phyloP scores from a whole-genome alignment of 192 early-diverging fungal genomes.

The Coemansia sp. region DNA sequence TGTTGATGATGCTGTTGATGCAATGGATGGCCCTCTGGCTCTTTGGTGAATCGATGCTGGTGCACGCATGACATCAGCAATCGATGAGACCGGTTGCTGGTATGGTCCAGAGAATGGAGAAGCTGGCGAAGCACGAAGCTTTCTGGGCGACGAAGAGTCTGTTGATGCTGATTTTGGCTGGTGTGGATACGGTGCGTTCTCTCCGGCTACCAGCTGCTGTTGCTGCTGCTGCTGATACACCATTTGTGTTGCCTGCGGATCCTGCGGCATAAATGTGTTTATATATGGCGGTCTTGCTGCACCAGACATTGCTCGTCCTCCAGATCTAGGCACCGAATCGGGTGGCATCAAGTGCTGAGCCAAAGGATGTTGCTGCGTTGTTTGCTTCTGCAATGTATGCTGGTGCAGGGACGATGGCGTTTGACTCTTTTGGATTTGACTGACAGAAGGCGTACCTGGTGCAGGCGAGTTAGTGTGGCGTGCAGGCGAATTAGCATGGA shows the following conservation, averaged over 20 bases:
- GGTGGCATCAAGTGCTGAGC: neutral
- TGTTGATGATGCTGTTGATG: constrained; percentile 12
- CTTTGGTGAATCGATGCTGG: constrained; percentile 22
- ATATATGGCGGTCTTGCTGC: neutral
- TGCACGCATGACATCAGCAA: constrained; percentile 6
- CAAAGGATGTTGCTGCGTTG: neutral
- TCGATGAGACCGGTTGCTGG: constrained; percentile 11
- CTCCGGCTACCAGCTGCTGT: neutral
- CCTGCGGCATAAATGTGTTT: neutral
- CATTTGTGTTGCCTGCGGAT: neutral
- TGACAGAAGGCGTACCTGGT: neutral
- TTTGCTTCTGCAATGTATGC: neutral
- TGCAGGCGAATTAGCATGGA: neutral
- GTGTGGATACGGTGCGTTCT: constrained; percentile 1
- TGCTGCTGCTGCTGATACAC: constrained; percentile 7
- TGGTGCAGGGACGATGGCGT: neutral
- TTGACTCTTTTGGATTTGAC: neutral
- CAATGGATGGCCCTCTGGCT: constrained; percentile 38
- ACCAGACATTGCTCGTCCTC: neutral
- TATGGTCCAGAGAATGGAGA: constrained; percentile 17
- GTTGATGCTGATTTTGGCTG: constrained; percentile 21
- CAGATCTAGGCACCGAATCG: neutral
- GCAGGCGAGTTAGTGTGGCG: neutral
- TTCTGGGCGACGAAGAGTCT: constrained; percentile 24
- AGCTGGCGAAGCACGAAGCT: neutral